phyloP scores from a whole-genome alignment of 108 stramenopile species.

The Thalassiosira profunda region DNA sequence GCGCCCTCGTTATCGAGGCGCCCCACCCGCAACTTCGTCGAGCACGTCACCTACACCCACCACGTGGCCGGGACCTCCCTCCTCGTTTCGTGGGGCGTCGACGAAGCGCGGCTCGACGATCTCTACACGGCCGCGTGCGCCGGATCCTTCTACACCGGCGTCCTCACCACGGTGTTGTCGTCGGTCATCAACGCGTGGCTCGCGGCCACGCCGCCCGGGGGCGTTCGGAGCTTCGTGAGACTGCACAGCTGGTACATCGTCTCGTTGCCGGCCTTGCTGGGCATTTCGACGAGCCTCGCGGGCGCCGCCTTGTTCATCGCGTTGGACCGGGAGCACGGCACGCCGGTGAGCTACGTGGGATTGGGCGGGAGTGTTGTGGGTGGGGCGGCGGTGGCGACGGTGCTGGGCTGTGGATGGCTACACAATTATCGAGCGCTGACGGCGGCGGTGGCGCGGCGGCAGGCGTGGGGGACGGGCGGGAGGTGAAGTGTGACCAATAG shows the following conservation, averaged over 20 bases:
- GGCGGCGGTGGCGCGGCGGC: conserved; percentile 16
- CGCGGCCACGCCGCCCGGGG: conserved; percentile 41
- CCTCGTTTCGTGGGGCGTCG: conserved; percentile 35
- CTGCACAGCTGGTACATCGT: conserved; percentile 32
- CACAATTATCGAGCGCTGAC: conserved; percentile 36
- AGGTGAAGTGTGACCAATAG: too few relatives aligned
- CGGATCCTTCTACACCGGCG: conserved; percentile 43
- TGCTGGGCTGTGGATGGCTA: conserved; percentile 36
- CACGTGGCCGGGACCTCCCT: conserved; percentile 32
- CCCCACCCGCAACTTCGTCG: conserved; percentile 23
- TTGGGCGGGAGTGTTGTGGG: conserved; percentile 25
- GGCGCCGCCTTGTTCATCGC: conserved; percentile 44
- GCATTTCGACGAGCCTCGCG: conserved; percentile 33
- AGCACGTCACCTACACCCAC: conserved; percentile 41
- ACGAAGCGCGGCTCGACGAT: conserved; percentile 22
- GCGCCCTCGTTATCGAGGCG: conserved; percentile 14
- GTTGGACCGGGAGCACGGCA: conserved; percentile 38
- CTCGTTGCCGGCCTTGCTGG: conserved; percentile 30
- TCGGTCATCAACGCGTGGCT: conserved; percentile 44
- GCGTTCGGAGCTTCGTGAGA: conserved; percentile 34
- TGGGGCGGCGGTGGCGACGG: conserved; percentile 10
- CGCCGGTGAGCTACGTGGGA: conserved; percentile 41
- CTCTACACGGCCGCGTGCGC: conserved; percentile 42
- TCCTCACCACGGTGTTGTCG: conserved; percentile 38
- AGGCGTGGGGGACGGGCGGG: too few relatives aligned